Evolutionary conservation across 805 yeast genomes (phyloP).

Genomic region (Yamadazyma kitorensis): DNA sequence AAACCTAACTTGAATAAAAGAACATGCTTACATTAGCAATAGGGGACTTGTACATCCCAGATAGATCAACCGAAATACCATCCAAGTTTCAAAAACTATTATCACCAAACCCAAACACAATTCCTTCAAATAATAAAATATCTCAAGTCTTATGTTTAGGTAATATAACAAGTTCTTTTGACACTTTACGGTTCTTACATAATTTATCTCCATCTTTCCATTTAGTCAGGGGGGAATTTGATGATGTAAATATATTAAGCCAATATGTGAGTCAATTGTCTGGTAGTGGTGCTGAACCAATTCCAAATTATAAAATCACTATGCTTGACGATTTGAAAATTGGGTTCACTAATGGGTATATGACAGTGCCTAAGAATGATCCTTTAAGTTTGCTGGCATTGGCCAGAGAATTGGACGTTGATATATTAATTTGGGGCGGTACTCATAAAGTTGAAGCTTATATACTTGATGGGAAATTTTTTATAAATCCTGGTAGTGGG

Average conservation of each 20-base stretch:
- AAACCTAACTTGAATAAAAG: too few relatives aligned
- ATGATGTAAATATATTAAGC: slow-evolving; percentile 41
- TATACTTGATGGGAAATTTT: slow-evolving; percentile 86
- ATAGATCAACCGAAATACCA: slow-evolving; percentile 66
- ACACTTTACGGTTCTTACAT: slow-evolving; percentile 62
- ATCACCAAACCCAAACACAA: slow-evolving; percentile 53
- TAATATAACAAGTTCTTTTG: slow-evolving; percentile 67
- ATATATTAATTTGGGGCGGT: slow-evolving; percentile 88
- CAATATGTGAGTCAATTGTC: slow-evolving; percentile 32
- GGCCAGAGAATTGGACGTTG: slow-evolving; percentile 91
- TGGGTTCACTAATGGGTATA: slow-evolving; percentile 84
- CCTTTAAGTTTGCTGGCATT: slow-evolving; percentile 77
- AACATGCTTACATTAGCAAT: slow-evolving; percentile 62
- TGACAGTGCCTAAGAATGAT: slow-evolving; percentile 80
- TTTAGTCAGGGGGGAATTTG: slow-evolving; percentile 81
- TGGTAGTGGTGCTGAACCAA: slow-evolving; percentile 14
- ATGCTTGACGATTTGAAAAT: slow-evolving; percentile 69
- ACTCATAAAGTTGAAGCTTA: slow-evolving; percentile 92
- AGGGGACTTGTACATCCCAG: slow-evolving; percentile 90
- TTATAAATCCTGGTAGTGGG: slow-evolving; percentile 95
- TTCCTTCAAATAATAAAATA: slow-evolving; percentile 57
- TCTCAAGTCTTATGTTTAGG: slow-evolving; percentile 84
- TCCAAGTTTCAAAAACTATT: slow-evolving; percentile 68
- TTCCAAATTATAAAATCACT: slow-evolving; percentile 66
- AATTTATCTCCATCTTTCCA: slow-evolving; percentile 69